Conservation (phyloP, 768 basidiomycete genomes). For the Naganishia onofrii region DNA sequence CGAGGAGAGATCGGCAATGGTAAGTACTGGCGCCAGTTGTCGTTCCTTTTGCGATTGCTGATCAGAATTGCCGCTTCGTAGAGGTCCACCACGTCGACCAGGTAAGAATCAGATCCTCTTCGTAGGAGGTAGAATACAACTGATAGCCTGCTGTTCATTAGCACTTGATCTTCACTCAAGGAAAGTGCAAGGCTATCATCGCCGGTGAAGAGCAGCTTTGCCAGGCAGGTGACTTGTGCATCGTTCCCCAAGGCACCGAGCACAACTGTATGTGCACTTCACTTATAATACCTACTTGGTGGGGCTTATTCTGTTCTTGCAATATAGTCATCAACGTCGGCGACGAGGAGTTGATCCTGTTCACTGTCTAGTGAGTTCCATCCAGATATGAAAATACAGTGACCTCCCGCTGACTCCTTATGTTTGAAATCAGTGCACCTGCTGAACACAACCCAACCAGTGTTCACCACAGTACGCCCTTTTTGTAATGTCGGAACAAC, state of each 20-base stretch:
- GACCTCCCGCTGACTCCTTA: too few species aligned
- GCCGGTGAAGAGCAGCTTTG: constrained; percentile 53
- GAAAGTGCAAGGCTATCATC: constrained; percentile 51
- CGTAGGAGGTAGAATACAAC: not conserved
- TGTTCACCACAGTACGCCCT: constrained; percentile 47
- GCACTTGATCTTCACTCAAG: constrained; percentile 53
- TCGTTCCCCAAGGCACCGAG: constrained; percentile 54
- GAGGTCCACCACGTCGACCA: constrained; percentile 52
- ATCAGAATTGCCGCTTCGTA: not conserved
- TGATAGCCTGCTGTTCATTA: constrained; percentile 27
- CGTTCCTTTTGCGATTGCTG: not conserved
- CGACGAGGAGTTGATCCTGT: constrained; percentile 50
- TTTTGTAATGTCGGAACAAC: not conserved
- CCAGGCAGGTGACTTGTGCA: constrained; percentile 53
- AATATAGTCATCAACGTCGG: constrained; percentile 46
- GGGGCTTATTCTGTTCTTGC: not conserved
- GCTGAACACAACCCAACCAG: constrained; percentile 50
- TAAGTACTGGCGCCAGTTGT: constrained; percentile 28
- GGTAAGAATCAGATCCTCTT: not conserved
- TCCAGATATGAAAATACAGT: too few species aligned
- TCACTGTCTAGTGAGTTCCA: constrained; percentile 49
- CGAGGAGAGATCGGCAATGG: constrained; percentile 55
- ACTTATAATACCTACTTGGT: too few species aligned
- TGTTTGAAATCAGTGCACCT: constrained; percentile 19
- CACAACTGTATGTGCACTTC: constrained; percentile 40